Evolutionary conservation across 192 early-diverging fungal species (phyloP), one percentile per base, ranked within the genome.

Genomic region (Backusella psychrophila): DNA sequence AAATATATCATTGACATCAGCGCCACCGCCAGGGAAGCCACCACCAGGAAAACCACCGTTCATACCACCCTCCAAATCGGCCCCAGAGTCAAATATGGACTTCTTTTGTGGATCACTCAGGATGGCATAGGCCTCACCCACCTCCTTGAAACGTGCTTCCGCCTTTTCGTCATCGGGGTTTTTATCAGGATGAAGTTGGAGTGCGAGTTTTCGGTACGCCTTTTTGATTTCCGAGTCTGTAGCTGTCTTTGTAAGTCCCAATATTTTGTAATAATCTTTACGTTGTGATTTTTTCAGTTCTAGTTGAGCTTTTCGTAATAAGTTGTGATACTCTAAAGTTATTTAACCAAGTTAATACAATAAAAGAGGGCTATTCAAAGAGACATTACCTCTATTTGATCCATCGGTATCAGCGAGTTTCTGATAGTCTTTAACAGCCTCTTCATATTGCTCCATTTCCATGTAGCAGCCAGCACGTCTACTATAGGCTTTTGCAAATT

Each of bases 241-340:
- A 15, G 96, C 94, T 63, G 87, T 84, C 80, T 92, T 93, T 15
- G 82, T 39, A 29, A 97, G 80, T 17, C 91, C 94, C 15, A 99
- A 79, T 74, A 98, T 93, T 81, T 96, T 91, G 83, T 99, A 99
- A 78, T 97, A 99, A 79, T 99, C 97, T 80, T 98, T 98, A 69
- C 95, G 89, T 82, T 93, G 83, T 31, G 95, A 87, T 66, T 90
- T 86, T 71, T 92, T 91, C 35, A 88, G 75, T 68, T 89, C 86
- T 41, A 87, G 72, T 82, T 95, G 87, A 6, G 94, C 92, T 59
- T 80, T 84, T 33, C 84, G 83, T 21, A 78, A 66, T 19, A 78
- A 44, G 83, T 34, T 66, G 89, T 86, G 41, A 56, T 77, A 78
- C 73, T 75, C 66, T 79, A 35, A 67, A 66, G 39, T 69, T 21